Conservation (phyloP, 2,329 filamentous ascomycete genomes). For the Purpureocillium takamizusanense region DNA sequence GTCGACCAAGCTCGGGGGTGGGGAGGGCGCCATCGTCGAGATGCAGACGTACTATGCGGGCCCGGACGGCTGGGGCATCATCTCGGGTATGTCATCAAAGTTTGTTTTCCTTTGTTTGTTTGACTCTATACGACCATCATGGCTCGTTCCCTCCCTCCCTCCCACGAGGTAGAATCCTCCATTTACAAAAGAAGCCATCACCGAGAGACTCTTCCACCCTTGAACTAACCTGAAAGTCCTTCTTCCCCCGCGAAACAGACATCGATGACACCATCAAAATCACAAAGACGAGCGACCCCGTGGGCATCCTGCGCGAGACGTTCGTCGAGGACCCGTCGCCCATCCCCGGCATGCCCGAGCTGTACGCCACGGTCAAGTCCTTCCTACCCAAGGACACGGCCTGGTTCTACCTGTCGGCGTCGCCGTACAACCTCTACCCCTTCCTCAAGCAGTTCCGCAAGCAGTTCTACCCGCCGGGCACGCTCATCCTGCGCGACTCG, state of each 20-base stretch:
- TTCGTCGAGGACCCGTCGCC: slow-evolving; percentile 69
- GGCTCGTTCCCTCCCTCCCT: too few relatives aligned
- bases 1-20: slow-evolving; percentile 39
- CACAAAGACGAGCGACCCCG: slow-evolving; percentile 70
- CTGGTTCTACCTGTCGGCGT: slow-evolving; percentile 91
- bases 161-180: too few relatives aligned
- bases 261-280: slow-evolving; percentile 95
- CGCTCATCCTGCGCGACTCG: slow-evolving; percentile 75
- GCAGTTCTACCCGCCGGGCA: slow-evolving; percentile 63
- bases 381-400: slow-evolving; percentile 50
- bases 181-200: too few relatives aligned
- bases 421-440: slow-evolving; percentile 88
- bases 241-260: too few relatives aligned
- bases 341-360: slow-evolving; percentile 72
- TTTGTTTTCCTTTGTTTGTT: too few relatives aligned
- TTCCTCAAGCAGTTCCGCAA: slow-evolving; percentile 71
- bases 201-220: too few relatives aligned
- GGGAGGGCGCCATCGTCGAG: slow-evolving; percentile 44
- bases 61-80: slow-evolving; percentile 72
- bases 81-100: slow-evolving; percentile 56
- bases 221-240: too few relatives aligned
- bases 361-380: slow-evolving; percentile 60
- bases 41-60: slow-evolving; percentile 68
- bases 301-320: slow-evolving; percentile 74
- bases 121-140: too few relatives aligned